phyloP scores from a whole-genome alignment of 2,329 filamentous ascomycete genomes.

The Verticillium klebahnii region DNA sequence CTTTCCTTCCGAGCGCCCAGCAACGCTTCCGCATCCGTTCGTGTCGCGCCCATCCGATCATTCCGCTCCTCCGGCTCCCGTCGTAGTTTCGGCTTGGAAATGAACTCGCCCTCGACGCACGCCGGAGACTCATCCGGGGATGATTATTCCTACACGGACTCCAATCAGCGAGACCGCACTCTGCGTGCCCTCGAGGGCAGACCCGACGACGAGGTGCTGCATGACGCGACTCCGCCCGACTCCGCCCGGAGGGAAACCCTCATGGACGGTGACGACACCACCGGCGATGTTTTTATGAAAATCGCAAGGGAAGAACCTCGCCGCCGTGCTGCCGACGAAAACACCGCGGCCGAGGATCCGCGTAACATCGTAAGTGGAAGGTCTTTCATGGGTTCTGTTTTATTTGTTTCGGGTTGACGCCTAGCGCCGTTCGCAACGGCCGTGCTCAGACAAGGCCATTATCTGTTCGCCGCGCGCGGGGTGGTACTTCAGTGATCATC shows the following conservation, averaged over 20 bases:
- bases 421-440: conserved; percentile 1
- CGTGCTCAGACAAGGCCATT: conserved; percentile 1
- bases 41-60: conserved; percentile 49
- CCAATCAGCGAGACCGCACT: conserved; percentile 43
- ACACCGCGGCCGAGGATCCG: conserved; percentile 23
- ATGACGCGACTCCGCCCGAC: conserved; percentile 27
- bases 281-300: conserved; percentile 53
- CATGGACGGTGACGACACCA: conserved; percentile 42
- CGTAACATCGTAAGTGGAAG: conserved; percentile 41
- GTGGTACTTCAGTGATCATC: background rate
- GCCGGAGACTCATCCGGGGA: conserved; percentile 37
- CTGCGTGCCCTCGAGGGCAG: conserved; percentile 47
- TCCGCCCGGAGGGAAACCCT: conserved; percentile 27
- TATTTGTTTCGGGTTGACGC: conserved; percentile 2
- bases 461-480: background rate
- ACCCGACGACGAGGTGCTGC: conserved; percentile 26
- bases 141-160: conserved; percentile 29
- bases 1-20: conserved; percentile 43
- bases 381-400: conserved; percentile 3
- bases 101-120: conserved; percentile 38
- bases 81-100: conserved; percentile 49
- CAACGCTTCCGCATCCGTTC: conserved; percentile 26
- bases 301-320: conserved; percentile 51
- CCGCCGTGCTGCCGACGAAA: conserved; percentile 31
- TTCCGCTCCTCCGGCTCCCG: conserved; percentile 55